Evolutionary conservation across 2,329 filamentous ascomycete species (phyloP).

Genomic region (Cladophialophora chaetospira): DNA sequence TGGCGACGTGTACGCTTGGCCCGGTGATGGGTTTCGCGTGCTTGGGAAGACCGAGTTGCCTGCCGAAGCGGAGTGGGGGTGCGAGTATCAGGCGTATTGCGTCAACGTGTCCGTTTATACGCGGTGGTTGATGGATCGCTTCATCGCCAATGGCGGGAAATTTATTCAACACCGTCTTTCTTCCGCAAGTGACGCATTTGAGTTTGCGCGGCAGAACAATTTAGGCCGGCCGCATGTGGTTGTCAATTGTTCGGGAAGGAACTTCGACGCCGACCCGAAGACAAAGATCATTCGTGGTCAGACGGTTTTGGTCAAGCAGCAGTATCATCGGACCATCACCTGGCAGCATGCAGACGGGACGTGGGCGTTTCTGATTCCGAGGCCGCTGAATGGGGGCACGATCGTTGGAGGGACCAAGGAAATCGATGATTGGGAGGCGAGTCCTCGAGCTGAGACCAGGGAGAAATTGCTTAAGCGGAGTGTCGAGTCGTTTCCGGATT

Average conservation of each 20-base stretch:
- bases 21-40: slow-evolving; percentile 42
- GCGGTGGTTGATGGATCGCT: slow-evolving; percentile 44
- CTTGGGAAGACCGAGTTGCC: slow-evolving; percentile 36
- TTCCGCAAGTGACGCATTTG: slow-evolving; percentile 42
- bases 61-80: slow-evolving; percentile 43
- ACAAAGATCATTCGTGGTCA: slow-evolving; percentile 50
- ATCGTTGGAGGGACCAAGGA: slow-evolving; percentile 69
- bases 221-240: slow-evolving; percentile 39
- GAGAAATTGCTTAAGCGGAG: slow-evolving; percentile 50
- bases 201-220: slow-evolving; percentile 31
- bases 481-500: slow-evolving; percentile 45
- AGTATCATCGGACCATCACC: slow-evolving; percentile 54
- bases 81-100: slow-evolving; percentile 44
- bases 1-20: slow-evolving; percentile 34
- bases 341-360: slow-evolving; percentile 63
- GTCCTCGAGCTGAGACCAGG: slow-evolving; percentile 52
- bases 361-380: slow-evolving; percentile 65
- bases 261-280: slow-evolving; percentile 44
- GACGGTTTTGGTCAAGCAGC: slow-evolving; percentile 51
- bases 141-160: slow-evolving; percentile 43
- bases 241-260: slow-evolving; percentile 50
- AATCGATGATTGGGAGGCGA: slow-evolving; percentile 56
- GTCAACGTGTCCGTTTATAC: slow-evolving; percentile 50
- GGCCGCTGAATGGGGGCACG: slow-evolving; percentile 64
- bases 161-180: slow-evolving; percentile 31